A percentile compares a stretch with the other conserved stretches of the same genome.
Conservation (phyloP, 1,284 basidiomycete genomes). For the Apiotrichum veenhuisii region DNA sequence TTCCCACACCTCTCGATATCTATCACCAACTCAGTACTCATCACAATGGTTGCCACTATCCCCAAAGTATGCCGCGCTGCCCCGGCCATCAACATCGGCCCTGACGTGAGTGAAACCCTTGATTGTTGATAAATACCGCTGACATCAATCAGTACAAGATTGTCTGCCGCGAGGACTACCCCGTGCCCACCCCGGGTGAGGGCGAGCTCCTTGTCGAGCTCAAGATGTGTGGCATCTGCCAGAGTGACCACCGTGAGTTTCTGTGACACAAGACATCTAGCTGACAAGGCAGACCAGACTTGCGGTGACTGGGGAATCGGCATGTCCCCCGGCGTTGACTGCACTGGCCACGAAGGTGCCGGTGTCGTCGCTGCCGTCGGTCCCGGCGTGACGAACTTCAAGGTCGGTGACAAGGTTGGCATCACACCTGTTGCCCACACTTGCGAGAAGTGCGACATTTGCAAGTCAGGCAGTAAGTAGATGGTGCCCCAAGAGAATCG, state of each 20-base stretch:
- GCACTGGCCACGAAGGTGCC: constrained; percentile 22
- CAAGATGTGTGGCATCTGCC: constrained; percentile 19
- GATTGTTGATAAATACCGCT: too few species aligned
- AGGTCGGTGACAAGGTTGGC: constrained; percentile 17
- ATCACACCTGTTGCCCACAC: constrained; percentile 15
- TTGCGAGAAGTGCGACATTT: constrained; percentile 17
- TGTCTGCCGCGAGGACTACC: constrained; percentile 17
- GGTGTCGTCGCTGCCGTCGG: constrained; percentile 17
- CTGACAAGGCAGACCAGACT: constrained; percentile 7
- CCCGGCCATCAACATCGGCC: too few species aligned
- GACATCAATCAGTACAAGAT: constrained; percentile 13
- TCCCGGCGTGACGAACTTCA: constrained; percentile 15
- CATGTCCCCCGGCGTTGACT: constrained; percentile 10
- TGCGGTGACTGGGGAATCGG: constrained; percentile 16
- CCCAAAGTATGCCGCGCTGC: too few species aligned
- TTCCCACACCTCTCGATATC: too few species aligned
- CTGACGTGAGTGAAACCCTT: too few species aligned
- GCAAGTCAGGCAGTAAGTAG: constrained; percentile 12
- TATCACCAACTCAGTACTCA: too few species aligned
- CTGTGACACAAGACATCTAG: background rate
- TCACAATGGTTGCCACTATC: too few species aligned
- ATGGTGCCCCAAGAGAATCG: too few species aligned
- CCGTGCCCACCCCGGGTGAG: constrained; percentile 16
- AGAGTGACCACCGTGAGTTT: constrained; percentile 22
- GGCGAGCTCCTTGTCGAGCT: constrained; percentile 21